Base-by-base conservation (phyloP, 2,329 filamentous ascomycete species). In the Clarireedia homoeocarpa region DNA sequence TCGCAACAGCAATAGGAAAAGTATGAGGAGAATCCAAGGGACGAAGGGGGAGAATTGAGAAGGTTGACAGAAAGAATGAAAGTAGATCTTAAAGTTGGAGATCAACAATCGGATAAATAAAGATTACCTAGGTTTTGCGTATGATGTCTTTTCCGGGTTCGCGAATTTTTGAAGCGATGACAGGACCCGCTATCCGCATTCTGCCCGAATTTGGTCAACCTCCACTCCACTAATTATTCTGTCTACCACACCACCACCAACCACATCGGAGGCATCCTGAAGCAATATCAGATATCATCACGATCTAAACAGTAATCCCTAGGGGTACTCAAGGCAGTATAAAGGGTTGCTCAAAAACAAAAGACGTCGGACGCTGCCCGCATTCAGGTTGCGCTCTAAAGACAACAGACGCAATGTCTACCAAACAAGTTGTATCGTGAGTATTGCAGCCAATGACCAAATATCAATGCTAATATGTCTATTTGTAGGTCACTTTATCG, bases 401-500 rank as follows among this genome's bases (percentile, higher is more conserved):
- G 27, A 53, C 17, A 20, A 42, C 40, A 34, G 17, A 17, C 46
- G 42, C 24, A 50, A 71, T 71, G 70, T 68, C 70, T 53, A 71
- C 67, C 55, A 71, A 64, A 53, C 65, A 66, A 61, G 63, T 58
- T 46, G 69, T 71, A 46, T 66, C 62, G 70, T 70, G 59, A 57
- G 67, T 60, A 17, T 34, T 52, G 39, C 20, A 20, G 26, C 34
- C 36, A 30, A 47, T 36, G 9, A 42, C n/a, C 2, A 24, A 3
- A 10, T 15, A 44, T 34, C 26, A 5, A 44, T 39, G 7, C 20
- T 56, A 51, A 56, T 40, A 9, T 9, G 7, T 6, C 39, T 34
- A 34, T 39, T 7, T 48, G 5, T 27, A 86, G 83, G 64, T 85
- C 83, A 44, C 86, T 99, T 59, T 99, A 99, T 74, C 86, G 92